Conservation (phyloP, 2,329 filamentous ascomycete species). For the Coniochaeta hoffmannii region DNA sequence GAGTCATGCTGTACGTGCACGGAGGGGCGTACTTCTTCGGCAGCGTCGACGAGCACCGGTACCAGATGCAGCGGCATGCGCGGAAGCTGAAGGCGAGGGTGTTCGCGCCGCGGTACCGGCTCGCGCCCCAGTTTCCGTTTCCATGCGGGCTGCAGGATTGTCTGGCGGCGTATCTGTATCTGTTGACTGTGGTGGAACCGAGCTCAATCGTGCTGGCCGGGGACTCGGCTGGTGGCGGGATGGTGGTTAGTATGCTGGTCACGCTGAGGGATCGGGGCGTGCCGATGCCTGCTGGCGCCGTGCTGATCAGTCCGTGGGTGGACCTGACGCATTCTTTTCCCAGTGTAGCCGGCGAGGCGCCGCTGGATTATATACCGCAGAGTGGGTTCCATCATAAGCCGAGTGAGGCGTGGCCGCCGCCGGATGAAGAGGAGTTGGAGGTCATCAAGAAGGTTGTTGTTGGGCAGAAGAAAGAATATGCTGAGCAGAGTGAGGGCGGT, state of each 20-base stretch:
- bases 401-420: constrained; percentile 85
- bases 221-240: constrained; percentile 88
- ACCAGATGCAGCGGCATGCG: constrained; percentile 94
- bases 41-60: constrained; percentile 93
- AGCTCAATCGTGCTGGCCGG: constrained; percentile 81
- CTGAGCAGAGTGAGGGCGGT: constrained; percentile 3
- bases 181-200: constrained; percentile 69
- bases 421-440: constrained; percentile 66
- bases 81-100: constrained; percentile 87
- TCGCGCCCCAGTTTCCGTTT: constrained; percentile 92
- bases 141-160: constrained; percentile 90
- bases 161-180: constrained; percentile 76
- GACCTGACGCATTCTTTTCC: constrained; percentile 95
- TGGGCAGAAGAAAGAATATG: constrained; percentile 17
- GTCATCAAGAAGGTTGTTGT: constrained; percentile 41
- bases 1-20: constrained; percentile 90
- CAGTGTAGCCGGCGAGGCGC: constrained; percentile 66
- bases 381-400: constrained; percentile 88
- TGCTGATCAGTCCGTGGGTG: constrained; percentile 92
- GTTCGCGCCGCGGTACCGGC: constrained; percentile 77
- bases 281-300: constrained; percentile 79
- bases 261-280: constrained; percentile 74
- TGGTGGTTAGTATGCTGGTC: constrained; percentile 76
- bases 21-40: constrained; percentile 95
- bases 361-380: constrained; percentile 80